Base-by-base conservation (phyloP, 805 yeast species). In the Starmerella scarabaei region DNA sequence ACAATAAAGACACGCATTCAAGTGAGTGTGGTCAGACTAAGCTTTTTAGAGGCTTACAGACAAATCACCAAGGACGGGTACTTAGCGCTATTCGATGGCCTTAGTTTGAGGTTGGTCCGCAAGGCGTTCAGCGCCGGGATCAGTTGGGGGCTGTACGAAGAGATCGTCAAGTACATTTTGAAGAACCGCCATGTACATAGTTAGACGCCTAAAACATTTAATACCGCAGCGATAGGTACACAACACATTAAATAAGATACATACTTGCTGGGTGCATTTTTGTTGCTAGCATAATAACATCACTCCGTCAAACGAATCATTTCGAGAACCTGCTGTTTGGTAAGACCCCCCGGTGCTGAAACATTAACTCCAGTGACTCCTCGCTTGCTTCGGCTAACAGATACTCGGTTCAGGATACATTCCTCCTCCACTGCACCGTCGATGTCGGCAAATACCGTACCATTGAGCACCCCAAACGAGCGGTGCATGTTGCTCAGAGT, bases 141-240 rank as follows among this genome's bases (percentile, higher is more conserved):
- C 45, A 85, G 94, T 36, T 91, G 98, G 98, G 83, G 94, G 43
- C 77, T 91, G 19, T 91, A 88, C 57, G 98, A 91, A 59, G 96
- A 91, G 56, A 62, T 88, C 40, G 71, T 88, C 21, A 31, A 36
- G 27, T 24, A 24, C 9, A 18, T 30, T 28, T 12, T 6, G 7
- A n/a, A n/a, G n/a, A n/a, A n/a, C n/a, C n/a, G n/a, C n/a, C n/a
- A n/a, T n/a, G n/a, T n/a, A n/a, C n/a, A n/a, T n/a, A n/a, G n/a
- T n/a, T n/a, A n/a, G n/a, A n/a, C n/a, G n/a, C n/a, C n/a, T n/a
- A n/a, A n/a, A n/a, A n/a, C n/a, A n/a, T n/a, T n/a, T n/a, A n/a
- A n/a, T n/a, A n/a, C n/a, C n/a, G n/a, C n/a, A n/a, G n/a, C n/a
- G n/a, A n/a, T n/a, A n/a, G n/a, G n/a, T n/a, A n/a, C n/a, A n/a